phyloP scores from a whole-genome alignment of 495 filamentous ascomycete genomes.

The Penicillium verhagenii region DNA sequence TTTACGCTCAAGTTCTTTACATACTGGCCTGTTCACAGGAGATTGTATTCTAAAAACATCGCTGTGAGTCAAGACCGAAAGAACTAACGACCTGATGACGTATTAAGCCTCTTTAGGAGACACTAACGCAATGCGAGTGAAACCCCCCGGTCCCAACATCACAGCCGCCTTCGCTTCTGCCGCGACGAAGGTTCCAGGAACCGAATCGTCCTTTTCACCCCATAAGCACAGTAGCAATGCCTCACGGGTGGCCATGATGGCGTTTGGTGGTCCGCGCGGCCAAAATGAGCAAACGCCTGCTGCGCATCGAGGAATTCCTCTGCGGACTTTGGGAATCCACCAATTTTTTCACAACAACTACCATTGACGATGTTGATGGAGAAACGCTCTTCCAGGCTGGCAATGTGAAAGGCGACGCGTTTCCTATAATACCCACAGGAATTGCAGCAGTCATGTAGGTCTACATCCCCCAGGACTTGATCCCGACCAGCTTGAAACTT shows the following conservation, averaged over 20 bases:
- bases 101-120: neutral
- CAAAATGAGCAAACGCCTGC: conserved; percentile 5
- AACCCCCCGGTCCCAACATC: neutral
- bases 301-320: conserved; percentile 5
- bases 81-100: neutral
- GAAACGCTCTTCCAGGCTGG: conserved; percentile 5
- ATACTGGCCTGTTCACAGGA: no score
- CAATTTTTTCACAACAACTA: neutral
- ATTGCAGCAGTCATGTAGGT: conserved; percentile 6
- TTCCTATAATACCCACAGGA: conserved; percentile 13
- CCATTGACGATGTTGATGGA: neutral
- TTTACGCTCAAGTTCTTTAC: no score
- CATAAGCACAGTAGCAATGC: neutral
- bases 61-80: no score
- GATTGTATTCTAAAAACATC: no score
- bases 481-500: neutral
- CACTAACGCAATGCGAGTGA: no score
- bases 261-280: conserved; percentile 8
- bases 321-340: conserved; percentile 11
- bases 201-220: neutral
- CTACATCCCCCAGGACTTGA: neutral
- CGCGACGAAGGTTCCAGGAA: neutral
- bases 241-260: neutral
- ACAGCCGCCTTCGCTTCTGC: neutral
- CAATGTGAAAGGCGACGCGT: conserved; percentile 1